Evolutionary conservation across 805 yeast genomes (phyloP).

Genomic region (Starmerella bombicola): DNA sequence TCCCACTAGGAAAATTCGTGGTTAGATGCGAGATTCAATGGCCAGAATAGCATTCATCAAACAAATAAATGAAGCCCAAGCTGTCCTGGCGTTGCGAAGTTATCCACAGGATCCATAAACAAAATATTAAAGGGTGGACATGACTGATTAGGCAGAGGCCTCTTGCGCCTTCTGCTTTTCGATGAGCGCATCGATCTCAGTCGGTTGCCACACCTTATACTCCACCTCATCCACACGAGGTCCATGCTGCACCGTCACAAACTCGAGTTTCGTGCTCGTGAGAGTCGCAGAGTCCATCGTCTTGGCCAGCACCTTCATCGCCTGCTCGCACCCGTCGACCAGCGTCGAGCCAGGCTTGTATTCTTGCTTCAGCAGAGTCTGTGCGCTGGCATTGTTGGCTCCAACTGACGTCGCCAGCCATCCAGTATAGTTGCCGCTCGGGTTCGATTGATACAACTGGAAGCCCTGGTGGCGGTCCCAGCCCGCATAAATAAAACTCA

Average conservation of each 20-base stretch:
- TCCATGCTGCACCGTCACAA: conserved; percentile 46
- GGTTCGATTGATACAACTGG: conserved; percentile 89
- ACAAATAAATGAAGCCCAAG: no score
- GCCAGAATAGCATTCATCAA: no score
- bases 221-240: conserved; percentile 33
- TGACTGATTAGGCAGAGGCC: not conserved
- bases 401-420: conserved; percentile 98
- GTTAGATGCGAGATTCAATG: no score
- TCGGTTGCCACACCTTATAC: conserved; percentile 68
- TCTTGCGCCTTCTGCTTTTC: conserved; percentile 37
- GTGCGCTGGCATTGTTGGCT: conserved; percentile 92
- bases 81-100: no score
- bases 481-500: conserved; percentile 91
- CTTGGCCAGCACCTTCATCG: conserved; percentile 81
- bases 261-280: conserved; percentile 81
- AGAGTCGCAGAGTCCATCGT: conserved; percentile 83
- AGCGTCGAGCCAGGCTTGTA: conserved; percentile 66
- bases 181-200: conserved; percentile 62
- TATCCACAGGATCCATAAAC: no score
- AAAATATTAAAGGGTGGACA: no score
- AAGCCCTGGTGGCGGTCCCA: conserved; percentile 79
- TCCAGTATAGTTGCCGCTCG: conserved; percentile 94
- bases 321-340: conserved; percentile 68
- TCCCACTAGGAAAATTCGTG: no score
- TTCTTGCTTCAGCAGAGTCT: conserved; percentile 88